Evolutionary conservation across 2,329 filamentous ascomycete species (phyloP), one percentile per base, ranked within the genome.

Genomic region (Pseudohalonectria lignicola): DNA sequence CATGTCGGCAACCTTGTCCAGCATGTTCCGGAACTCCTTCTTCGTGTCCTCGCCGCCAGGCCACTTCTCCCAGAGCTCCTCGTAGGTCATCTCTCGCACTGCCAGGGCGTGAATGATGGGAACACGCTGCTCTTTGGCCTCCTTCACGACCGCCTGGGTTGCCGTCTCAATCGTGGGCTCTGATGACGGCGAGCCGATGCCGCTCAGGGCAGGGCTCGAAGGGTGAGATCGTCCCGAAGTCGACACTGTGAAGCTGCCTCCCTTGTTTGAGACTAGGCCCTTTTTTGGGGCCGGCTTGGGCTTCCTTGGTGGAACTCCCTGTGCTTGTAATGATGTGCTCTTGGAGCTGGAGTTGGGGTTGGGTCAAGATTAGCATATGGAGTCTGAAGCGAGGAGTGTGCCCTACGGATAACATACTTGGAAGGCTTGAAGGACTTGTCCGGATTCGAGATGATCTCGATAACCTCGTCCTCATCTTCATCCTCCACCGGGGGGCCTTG

Each of bases 21-120:
- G 54, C 1, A 67, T 67, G 3, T 59, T 53, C 39, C 63, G 62
- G 46, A 80, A 67, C 13, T 79, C 75, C n/a, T 64, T 56, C 25
- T 67, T 63, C 10, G 49, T 49, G 7, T 37, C 35, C 8, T 64
- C 60, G 35, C 70, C 68, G 1, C 64, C 43, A 17, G 21, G 54
- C 64, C 71, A 76, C 36, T 67, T 69, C 34, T 57, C 55, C 39
- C 60, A 53, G 3, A 81, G 53, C 37, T 69, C 62, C 7, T 69
- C 62, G 16, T 66, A 66, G 1, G 66, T 54, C 45, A 66, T 63
- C 12, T 76, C 69, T 41, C 63, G 58, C 6, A 71, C 64, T 23
- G 76, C 76, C 16, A 81, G 57, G 45, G 78, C 70, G 51, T 81
- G 76, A 20, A 81, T 72, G 16, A 81, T 59, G 18, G 69, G 62